Conservation (phyloP, 2,329 filamentous ascomycete species). For the Microsporum canis region DNA sequence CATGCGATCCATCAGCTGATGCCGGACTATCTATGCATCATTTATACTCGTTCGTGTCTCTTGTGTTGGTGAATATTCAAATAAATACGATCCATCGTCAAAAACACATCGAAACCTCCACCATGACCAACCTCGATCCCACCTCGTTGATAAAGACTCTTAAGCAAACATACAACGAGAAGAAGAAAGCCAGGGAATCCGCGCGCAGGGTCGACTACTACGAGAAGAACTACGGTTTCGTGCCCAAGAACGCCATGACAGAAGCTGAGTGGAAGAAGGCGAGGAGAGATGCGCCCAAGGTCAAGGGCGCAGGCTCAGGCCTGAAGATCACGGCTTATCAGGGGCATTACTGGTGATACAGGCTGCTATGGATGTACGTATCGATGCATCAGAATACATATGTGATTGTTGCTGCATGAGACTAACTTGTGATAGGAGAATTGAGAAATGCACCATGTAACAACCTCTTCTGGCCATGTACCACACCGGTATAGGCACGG, state of each 20-base stretch:
- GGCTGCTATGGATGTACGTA: too few relatives aligned
- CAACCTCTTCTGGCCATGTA: too few relatives aligned
- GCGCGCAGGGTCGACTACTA: neutral
- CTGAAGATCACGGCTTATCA: neutral
- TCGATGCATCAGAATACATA: too few relatives aligned
- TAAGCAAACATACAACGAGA: neutral
- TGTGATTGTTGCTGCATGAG: too few relatives aligned
- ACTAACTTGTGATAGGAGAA: too few relatives aligned
- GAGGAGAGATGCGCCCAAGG: neutral
- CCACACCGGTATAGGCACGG: too few relatives aligned
- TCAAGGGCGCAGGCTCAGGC: neutral
- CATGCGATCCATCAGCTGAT: too few relatives aligned
- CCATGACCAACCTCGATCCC: neutral
- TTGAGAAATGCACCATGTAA: too few relatives aligned
- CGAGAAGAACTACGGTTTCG: constrained; percentile 1
- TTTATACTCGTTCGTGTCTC: too few relatives aligned
- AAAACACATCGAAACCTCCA: neutral
- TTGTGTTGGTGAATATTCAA: too few relatives aligned
- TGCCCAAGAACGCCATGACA: constrained; percentile 4
- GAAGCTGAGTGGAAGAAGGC: constrained; percentile 4
- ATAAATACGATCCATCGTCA: too few relatives aligned
- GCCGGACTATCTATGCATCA: too few relatives aligned
- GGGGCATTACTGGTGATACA: neutral
- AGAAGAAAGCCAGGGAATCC: neutral
- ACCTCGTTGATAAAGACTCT: neutral